Evolutionary conservation across 495 filamentous ascomycete species (phyloP), one percentile per base, ranked within the genome.

Genomic region (Trichodelitschia bisporula): DNA sequence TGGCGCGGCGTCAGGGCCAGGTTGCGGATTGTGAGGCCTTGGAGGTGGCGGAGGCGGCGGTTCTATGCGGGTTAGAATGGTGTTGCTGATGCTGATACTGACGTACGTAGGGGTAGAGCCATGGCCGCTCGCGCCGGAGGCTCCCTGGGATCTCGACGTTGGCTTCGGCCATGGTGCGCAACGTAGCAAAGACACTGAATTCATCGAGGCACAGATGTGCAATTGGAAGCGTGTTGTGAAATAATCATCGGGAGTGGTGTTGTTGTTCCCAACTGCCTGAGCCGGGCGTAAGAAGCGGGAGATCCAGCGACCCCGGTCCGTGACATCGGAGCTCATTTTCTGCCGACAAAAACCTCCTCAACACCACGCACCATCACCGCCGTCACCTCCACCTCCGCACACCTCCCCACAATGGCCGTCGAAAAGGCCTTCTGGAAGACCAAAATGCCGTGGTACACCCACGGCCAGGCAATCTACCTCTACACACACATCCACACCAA

Each of bases 11-110:
- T 50, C 29, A 83, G 66, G 32, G 67, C 63, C 20, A 93, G 56
- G 47, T 93, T 97, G 29, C 86, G 77, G 15, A 93, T 52, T 28
- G 74, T 82, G 29, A 97, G 69, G 30, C 77, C 79, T 38, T 76
- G 69, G 11, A 97, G 59, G 55, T 93, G 82, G 30, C 86, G 69
- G 17, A 97, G 59, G 47, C 73, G 83, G 40, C 82, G 70, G 46
- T 89, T 92, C 68, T 89, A 42, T 24, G 9, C 5, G 6, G 9
- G 9, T 24, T 11, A 8, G 24, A n/a, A 16, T 12, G 36, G 29
- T 40, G 42, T 36, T 33, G 33, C 36, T 34, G 40, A 26, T 37
- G 17, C 36, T 42, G n/a, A n/a, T n/a, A n/a, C n/a, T n/a, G n/a
- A n/a, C 50, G 14, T 46, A 65, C 61, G 33, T 50, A 53, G 34